Conservation (phyloP, 805 yeast genomes). For the Starmerella floricola region DNA sequence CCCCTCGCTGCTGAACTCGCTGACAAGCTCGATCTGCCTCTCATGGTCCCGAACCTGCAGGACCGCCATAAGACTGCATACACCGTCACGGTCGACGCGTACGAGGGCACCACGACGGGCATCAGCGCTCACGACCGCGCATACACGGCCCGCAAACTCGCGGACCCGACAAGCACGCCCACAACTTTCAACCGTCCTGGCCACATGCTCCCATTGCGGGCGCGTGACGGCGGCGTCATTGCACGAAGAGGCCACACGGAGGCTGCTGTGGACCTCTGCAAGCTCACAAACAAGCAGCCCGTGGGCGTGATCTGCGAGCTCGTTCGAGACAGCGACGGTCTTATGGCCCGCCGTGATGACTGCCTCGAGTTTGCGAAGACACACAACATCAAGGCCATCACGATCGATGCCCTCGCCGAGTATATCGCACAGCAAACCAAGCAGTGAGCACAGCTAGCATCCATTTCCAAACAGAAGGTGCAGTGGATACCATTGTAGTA, state of each 20-base stretch:
- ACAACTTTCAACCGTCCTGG: conserved; percentile 81
- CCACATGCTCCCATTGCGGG: conserved; percentile 84
- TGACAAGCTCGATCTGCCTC: conserved; percentile 64
- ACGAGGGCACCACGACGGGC: conserved; percentile 90
- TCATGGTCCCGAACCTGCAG: conserved; percentile 50
- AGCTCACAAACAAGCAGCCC: conserved; percentile 62
- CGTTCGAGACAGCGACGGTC: conserved; percentile 84
- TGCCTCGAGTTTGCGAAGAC: conserved; percentile 57
- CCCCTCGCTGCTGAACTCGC: conserved; percentile 73
- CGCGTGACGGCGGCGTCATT: conserved; percentile 70
- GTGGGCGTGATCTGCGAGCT: conserved; percentile 91
- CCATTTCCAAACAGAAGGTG: too few species aligned
- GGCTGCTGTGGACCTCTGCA: conserved; percentile 83
- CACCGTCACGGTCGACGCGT: conserved; percentile 79
- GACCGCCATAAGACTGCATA: conserved; percentile 97
- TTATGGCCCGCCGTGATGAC: conserved; percentile 88
- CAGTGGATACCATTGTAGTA: too few species aligned
- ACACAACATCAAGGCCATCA: conserved; percentile 55
- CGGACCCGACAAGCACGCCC: conserved; percentile 45
- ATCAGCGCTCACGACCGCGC: conserved; percentile 92
- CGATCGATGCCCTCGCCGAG: conserved; percentile 61
- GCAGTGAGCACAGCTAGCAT: too few species aligned
- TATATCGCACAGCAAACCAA: conserved; percentile 31
- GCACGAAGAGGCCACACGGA: conserved; percentile 92
- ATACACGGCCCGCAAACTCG: conserved; percentile 60